Base-by-base conservation (phyloP, 495 filamentous ascomycete genomes). In the Opeltia flavorubescens region DNA sequence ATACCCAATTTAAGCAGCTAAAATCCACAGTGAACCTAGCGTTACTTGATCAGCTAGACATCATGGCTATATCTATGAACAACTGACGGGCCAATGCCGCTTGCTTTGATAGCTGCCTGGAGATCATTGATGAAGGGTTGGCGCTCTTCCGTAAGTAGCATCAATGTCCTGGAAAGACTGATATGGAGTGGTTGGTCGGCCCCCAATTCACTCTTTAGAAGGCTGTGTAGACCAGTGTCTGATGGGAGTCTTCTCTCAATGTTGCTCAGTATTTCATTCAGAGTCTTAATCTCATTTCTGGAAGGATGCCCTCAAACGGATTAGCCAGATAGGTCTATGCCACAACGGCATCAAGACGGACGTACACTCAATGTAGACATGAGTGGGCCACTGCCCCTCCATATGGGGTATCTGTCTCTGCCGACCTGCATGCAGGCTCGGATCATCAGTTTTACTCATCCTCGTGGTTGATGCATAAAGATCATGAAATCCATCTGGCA, bases 301-400 rank as follows among this genome's bases (percentile, higher is more conserved):
- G 70, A 65, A 20, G 88, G 84, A 64, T 78, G 73, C 86, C 83
- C 84, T 89, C 69, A 52, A 50, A 43, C 50, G 50, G 50, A 51
- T 68, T 62, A 66, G 69, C 61, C 8, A 20, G 21, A 26, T 30
- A 42, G 34, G 11, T 17, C 38, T 28, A 13, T 54, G 27, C n/a
- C 9, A 13, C 27, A 26, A 45, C 38, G 17, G 7, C 23, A 51
- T 42, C 17, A 44, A 27, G 18, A 17, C 3, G 46, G n/a, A 66
- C 78, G 59, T 71, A 89, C 89, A 98, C 69, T 96, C 89, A 46
- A 96, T 68, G 61, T 93, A 98, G 18, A 95, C 55, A 62, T 95
- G 88, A 15, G 79, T 87, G 1, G 91, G 84, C 91, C 91, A 98
- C 64, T 84, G 84, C 20, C 91, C 91, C 43, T 83, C 75, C 11